phyloP scores from a whole-genome alignment of 441 rosid species.

The Daphne laureola region DNA sequence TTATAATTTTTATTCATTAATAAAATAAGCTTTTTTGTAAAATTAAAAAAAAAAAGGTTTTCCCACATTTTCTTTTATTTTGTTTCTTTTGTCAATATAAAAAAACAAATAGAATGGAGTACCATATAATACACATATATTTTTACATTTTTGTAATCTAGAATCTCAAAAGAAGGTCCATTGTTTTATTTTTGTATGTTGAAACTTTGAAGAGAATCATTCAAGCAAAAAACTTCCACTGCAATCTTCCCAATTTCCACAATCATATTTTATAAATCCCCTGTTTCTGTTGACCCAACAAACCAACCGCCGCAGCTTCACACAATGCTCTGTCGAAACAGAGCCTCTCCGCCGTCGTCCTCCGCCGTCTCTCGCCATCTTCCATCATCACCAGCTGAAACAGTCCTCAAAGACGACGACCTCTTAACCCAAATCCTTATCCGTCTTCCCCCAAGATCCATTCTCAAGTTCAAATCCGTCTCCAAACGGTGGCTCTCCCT shows the following conservation, averaged over 20 bases:
- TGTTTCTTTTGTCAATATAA: too few relatives aligned
- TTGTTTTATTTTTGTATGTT: too few relatives aligned
- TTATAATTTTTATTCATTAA: too few relatives aligned
- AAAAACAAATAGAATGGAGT: too few relatives aligned
- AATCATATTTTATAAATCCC: background rate
- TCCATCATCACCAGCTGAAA: slow-evolving; percentile 13
- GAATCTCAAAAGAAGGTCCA: too few relatives aligned
- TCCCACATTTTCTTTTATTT: too few relatives aligned
- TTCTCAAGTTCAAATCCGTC: slow-evolving; percentile 35
- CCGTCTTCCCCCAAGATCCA: slow-evolving; percentile 34
- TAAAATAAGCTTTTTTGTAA: too few relatives aligned
- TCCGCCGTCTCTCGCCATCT: slow-evolving; percentile 6
- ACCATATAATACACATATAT: too few relatives aligned
- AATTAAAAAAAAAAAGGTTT: too few relatives aligned
- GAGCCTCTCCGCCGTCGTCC: slow-evolving; percentile 7
- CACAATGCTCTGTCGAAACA: slow-evolving; percentile 15
- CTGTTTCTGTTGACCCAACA: background rate
- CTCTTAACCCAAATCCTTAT: slow-evolving; percentile 32
- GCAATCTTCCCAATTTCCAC: slow-evolving; percentile 3
- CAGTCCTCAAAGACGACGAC: slow-evolving; percentile 29
- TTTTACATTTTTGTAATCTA: too few relatives aligned
- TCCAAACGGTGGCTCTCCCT: slow-evolving; percentile 50
- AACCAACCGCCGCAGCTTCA: background rate
- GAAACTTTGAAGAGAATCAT: background rate
- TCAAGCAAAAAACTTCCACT: background rate